These are phyloP conservation scores for Leishmania aethiopica DNA, from an alignment of 208 protist species.

Conservation along the genomic window DNA sequence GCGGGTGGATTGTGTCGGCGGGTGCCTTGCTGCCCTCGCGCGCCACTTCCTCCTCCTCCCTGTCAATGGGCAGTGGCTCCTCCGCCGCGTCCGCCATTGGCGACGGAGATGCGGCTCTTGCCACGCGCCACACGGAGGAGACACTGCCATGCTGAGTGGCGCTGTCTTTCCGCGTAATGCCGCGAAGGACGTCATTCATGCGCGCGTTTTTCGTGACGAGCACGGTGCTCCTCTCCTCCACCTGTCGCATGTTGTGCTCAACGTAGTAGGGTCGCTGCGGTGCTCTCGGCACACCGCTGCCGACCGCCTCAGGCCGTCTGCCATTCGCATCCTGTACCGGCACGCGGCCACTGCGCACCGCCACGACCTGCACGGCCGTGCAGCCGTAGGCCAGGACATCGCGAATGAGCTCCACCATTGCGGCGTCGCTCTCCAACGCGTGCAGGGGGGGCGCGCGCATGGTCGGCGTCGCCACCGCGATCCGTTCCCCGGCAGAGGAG, in stretches of 20 bases:
- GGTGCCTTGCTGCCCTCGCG: neutral
- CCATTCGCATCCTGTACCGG: neutral
- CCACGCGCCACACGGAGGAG: neutral
- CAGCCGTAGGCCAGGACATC: constrained; percentile 20
- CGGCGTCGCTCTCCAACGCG: constrained; percentile 23
- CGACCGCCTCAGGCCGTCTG: neutral
- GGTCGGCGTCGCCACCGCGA: constrained; percentile 11
- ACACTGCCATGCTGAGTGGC: neutral
- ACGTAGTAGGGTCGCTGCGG: neutral
- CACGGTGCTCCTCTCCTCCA: neutral
- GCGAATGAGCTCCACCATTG: constrained; percentile 9
- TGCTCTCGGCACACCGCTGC: neutral
- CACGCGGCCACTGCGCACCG: constrained; percentile 28
- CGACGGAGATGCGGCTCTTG: neutral
- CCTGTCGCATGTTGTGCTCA: neutral
- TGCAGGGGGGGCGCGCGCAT: constrained; percentile 16
- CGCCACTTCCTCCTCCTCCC: neutral
- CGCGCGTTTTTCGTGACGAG: constrained; percentile 5
- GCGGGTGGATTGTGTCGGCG: neutral
- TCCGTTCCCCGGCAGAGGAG: neutral
- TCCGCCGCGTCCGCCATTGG: neutral
- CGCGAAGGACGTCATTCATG: neutral
- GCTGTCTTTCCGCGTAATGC: neutral
- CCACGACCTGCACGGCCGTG: constrained; percentile 26
- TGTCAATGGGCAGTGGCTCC: neutral